phyloP scores from a whole-genome alignment of 257 asterid genomes.

The Nicotiana paniculata region DNA sequence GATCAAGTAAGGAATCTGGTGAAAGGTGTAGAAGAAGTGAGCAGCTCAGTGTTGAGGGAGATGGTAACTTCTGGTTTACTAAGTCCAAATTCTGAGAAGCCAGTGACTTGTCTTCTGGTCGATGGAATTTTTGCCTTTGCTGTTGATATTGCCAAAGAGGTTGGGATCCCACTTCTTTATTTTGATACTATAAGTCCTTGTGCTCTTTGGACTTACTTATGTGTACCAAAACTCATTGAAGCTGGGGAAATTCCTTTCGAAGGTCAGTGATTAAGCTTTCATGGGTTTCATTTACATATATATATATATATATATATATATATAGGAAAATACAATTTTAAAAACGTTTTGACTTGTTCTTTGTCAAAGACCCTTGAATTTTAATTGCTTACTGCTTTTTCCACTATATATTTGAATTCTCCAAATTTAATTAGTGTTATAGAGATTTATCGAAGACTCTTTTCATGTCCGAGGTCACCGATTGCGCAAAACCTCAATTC shows the following conservation, averaged over 20 bases:
- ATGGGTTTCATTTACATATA: neutral
- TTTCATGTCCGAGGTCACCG: no score
- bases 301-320: no score
- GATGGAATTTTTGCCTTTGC: constrained; percentile 12
- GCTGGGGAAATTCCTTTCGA: constrained; percentile 26
- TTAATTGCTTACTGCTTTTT: no score
- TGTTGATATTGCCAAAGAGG: constrained; percentile 8
- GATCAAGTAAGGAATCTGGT: neutral
- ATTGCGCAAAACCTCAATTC: no score
- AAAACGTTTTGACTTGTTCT: no score
- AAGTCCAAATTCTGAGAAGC: neutral
- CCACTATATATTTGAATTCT: no score
- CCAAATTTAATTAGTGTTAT: no score
- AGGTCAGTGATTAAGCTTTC: constrained; percentile 4
- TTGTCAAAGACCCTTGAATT: no score
- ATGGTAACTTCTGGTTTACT: neutral
- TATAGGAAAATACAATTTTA: no score
- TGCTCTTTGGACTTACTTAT: constrained; percentile 23
- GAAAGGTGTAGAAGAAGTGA: neutral
- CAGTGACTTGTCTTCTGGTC: constrained; percentile 13
- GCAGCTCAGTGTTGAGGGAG: constrained; percentile 18
- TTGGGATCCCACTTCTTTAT: constrained; percentile 13
- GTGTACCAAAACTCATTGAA: constrained; percentile 19
- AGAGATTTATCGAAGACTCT: no score
- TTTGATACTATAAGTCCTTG: constrained; percentile 19